Evolutionary conservation across 495 filamentous ascomycete species (phyloP).

Genomic region (Immersiella caudata): DNA sequence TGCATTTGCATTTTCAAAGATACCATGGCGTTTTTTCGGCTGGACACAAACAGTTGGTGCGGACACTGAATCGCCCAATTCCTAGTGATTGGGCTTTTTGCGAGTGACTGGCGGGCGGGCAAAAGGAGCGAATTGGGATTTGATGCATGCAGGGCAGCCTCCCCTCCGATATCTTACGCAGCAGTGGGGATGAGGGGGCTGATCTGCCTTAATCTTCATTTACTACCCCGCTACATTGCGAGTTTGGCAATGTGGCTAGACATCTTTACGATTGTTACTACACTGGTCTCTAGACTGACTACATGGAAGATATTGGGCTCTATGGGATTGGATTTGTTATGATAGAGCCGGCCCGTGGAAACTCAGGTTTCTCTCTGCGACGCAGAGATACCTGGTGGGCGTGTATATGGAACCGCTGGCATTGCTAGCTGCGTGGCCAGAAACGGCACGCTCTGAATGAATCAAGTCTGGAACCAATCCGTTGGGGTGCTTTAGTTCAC

Average conservation of each 20-base stretch:
- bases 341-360: neutral
- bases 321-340: constrained; percentile 11
- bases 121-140: neutral
- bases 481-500: neutral
- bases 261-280: neutral
- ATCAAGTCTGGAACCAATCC: neutral
- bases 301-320: constrained; percentile 2
- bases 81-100: constrained; percentile 20
- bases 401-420: constrained; percentile 10
- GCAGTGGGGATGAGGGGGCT: neutral
- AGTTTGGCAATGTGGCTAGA: constrained; percentile 3
- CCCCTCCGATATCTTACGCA: neutral
- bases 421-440: neutral
- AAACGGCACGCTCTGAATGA: neutral
- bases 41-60: constrained; percentile 25
- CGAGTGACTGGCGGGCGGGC: neutral
- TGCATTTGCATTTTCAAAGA: constrained; percentile 42
- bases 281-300: constrained; percentile 1
- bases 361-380: neutral
- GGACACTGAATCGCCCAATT: constrained; percentile 28
- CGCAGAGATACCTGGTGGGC: neutral
- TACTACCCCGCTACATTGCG: neutral
- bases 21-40: constrained; percentile 46
- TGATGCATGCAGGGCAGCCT: constrained; percentile 4
- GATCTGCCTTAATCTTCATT: constrained; percentile 13